Percentiles rank a stretch among this genome's conserved stretches.
Conservation (phyloP, 2,329 filamentous ascomycete genomes). For the Phialophora expanda region DNA sequence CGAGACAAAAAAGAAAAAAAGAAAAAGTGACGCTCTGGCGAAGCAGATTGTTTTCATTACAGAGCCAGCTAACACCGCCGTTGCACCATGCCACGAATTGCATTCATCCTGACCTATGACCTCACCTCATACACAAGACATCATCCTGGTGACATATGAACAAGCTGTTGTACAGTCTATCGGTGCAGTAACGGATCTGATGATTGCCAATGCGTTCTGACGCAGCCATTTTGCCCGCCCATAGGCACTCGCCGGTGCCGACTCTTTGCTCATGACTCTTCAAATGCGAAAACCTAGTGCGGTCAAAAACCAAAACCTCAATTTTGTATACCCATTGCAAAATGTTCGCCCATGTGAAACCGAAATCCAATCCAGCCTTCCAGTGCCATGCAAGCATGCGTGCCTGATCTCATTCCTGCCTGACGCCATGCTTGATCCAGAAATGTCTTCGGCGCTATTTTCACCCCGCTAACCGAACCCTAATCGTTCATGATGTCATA, state of each 20-base stretch:
- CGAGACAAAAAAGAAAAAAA: too few relatives aligned
- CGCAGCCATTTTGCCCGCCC: background rate
- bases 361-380: constrained; percentile 11
- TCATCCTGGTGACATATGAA: constrained; percentile 8
- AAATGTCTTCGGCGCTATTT: background rate
- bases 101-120: background rate
- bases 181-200: background rate
- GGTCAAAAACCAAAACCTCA: background rate
- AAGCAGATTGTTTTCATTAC: background rate
- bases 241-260: constrained; percentile 4
- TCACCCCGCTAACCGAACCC: constrained; percentile 12
- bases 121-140: background rate
- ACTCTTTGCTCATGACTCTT: background rate
- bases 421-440: constrained; percentile 20
- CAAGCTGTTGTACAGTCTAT: constrained; percentile 24
- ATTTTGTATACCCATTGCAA: background rate
- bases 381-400: background rate
- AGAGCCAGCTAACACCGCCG: background rate
- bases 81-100: background rate
- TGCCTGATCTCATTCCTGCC: constrained; percentile 7
- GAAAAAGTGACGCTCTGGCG: background rate
- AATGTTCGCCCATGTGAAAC: background rate
- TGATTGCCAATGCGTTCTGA: constrained; percentile 3
- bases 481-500: constrained; percentile 11
- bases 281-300: background rate